Evolutionary conservation across 352 stramenopile species (phyloP).

Genomic region (Globisporangium lucens): DNA sequence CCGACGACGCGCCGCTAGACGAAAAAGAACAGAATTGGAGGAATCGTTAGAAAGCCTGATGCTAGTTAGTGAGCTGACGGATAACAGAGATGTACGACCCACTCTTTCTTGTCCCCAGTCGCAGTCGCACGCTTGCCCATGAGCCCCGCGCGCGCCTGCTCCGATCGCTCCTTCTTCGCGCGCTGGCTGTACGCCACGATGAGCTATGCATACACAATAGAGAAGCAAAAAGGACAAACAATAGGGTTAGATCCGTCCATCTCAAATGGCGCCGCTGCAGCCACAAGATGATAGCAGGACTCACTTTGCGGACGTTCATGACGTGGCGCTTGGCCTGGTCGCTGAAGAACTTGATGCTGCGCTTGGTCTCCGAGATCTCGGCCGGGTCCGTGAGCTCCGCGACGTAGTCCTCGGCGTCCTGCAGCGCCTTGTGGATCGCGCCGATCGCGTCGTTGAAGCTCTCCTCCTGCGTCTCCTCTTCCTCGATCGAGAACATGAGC

Average conservation of each 20-base stretch:
- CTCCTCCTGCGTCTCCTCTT: conserved; percentile 64
- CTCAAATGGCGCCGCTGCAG: background rate
- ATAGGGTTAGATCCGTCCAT: background rate
- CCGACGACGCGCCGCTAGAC: conserved; percentile 10
- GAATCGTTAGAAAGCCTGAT: background rate
- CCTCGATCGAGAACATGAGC: conserved; percentile 47
- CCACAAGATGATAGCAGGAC: background rate
- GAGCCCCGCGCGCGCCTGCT: conserved; percentile 46
- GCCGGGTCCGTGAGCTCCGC: conserved; percentile 37
- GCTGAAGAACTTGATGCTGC: conserved; percentile 32
- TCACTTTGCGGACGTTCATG: conserved; percentile 48
- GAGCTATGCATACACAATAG: conserved; percentile 9
- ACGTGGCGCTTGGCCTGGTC: conserved; percentile 35
- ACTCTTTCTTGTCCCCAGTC: conserved; percentile 22
- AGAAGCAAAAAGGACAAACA: background rate
- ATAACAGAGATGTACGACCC: conserved; percentile 7
- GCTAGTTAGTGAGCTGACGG: background rate
- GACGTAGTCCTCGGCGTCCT: conserved; percentile 37
- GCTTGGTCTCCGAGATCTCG: conserved; percentile 18
- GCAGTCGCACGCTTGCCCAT: conserved; percentile 26
- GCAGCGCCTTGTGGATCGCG: conserved; percentile 32
- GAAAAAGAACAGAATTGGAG: background rate
- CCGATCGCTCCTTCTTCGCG: conserved; percentile 54
- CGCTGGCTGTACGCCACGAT: conserved; percentile 61
- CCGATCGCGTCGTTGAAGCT: conserved; percentile 46